Base-by-base conservation (phyloP, 331 rosid species). In the Phaseolus coccineus region DNA sequence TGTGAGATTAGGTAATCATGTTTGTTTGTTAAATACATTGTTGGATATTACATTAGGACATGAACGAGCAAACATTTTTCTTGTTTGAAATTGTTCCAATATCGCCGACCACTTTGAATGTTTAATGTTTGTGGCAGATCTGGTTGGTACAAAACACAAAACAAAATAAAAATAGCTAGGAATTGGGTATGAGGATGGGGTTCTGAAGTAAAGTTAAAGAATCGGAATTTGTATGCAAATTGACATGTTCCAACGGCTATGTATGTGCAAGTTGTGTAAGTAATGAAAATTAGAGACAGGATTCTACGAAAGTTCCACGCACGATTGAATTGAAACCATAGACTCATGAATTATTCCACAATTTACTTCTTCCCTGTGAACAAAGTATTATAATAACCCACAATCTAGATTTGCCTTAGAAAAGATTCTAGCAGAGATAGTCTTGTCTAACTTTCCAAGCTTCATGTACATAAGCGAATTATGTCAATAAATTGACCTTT, bases 171-270 rank as follows among this genome's bases (percentile, higher is more conserved):
- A 47, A 44, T 75, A 11, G 25, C 3, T 11, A 46, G 51, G 25
- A 64, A 42, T 39, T 25, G 66, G 71, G 24, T 64, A 33, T 9
- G 16, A 12, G 1, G 35, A 39, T 50, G 73, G 10, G 57, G 40
- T 39, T 73, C 50, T 39, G 68, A 63, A 64, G 33, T 70, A 4
- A 69, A 70, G 22, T 35, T 53, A 46, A 79, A 77, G 66, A 68
- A 52, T 28, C 51, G 40, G 28, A 63, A 6, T 7, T 64, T 61
- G 48, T 40, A 5, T 48, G 77, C 74, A 73, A 71, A 37, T 78
- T 73, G 80, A 68, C 86, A 75, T 69, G 86, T 75, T 75, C 35
- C 67, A 82, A 74, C 83, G 84, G 76, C 80, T 78, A 78, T 1
- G 40, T 71, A 51, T 1, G 40, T 71, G 59, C 58, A n/a, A 66